phyloP scores from a whole-genome alignment of 169 alveolate genomes.

The Plasmodium malariae region DNA sequence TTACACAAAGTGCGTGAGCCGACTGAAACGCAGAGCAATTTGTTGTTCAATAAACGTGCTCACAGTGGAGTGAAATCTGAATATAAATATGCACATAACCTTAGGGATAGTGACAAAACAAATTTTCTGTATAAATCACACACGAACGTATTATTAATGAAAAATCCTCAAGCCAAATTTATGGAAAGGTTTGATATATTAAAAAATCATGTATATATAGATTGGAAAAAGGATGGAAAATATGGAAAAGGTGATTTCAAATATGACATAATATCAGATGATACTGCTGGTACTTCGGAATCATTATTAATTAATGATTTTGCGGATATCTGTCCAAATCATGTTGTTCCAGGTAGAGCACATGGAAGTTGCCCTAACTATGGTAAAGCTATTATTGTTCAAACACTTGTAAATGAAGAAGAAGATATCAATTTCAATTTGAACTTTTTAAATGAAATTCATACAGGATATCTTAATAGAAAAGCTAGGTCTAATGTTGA shows the following conservation, averaged over 20 bases:
- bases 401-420: neutral
- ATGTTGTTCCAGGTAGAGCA: constrained; percentile 62
- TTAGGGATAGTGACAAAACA: too few relatives aligned
- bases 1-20: neutral
- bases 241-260: constrained; percentile 35
- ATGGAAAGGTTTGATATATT: constrained; percentile 66
- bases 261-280: constrained; percentile 33
- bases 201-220: constrained; percentile 38
- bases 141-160: neutral
- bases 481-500: neutral
- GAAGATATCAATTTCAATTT: neutral
- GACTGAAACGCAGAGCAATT: neutral
- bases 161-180: constrained; percentile 41
- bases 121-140: neutral
- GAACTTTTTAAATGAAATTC: constrained; percentile 70
- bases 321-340: constrained; percentile 60
- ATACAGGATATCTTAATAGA: constrained; percentile 42
- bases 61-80: neutral
- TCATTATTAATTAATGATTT: constrained; percentile 32
- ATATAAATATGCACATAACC: neutral
- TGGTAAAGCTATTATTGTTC: constrained; percentile 64
- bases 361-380: constrained; percentile 77
- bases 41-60: neutral
- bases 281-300: constrained; percentile 41
- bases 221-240: constrained; percentile 56